Evolutionary conservation across 495 filamentous ascomycete genomes (phyloP).

Genomic region (Aspergillus steynii): DNA sequence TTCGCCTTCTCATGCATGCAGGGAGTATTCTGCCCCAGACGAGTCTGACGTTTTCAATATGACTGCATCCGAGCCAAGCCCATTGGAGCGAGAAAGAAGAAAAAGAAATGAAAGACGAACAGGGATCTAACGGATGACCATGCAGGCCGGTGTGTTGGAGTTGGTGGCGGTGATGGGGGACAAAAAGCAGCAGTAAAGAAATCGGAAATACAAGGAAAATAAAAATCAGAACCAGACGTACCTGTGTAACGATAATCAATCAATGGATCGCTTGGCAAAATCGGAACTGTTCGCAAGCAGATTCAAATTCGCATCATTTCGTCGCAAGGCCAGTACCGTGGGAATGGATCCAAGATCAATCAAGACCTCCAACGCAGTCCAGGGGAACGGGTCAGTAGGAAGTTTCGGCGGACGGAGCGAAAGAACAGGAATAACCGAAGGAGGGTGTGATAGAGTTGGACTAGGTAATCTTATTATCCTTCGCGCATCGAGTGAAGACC

Average conservation of each 20-base stretch:
- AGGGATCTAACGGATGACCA: not conserved
- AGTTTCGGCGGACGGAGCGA: constrained; percentile 2
- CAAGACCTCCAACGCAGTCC: not conserved
- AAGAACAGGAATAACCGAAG: constrained; percentile 13
- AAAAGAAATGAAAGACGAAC: constrained; percentile 6
- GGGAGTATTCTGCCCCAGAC: not conserved
- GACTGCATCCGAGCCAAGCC: not conserved
- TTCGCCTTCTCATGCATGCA: constrained; percentile 1
- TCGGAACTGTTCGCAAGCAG: constrained; percentile 5
- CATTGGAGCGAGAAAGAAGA: constrained; percentile 14
- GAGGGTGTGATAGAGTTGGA: not conserved
- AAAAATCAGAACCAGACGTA: constrained; percentile 16
- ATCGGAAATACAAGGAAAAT: constrained; percentile 9
- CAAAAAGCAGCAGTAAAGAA: not conserved
- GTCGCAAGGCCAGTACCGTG: constrained; percentile 2
- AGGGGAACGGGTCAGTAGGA: not conserved
- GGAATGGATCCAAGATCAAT: constrained; percentile 3
- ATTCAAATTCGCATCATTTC: constrained; percentile 18
- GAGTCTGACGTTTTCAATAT: constrained; percentile 3
- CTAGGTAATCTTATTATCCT: not conserved
- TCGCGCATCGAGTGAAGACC: not conserved
- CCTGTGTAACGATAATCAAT: constrained; percentile 19
- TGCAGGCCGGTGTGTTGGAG: not conserved
- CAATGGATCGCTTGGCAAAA: not conserved
- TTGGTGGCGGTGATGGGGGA: not conserved